Evolutionary conservation across 2,329 filamentous ascomycete genomes (phyloP).

Genomic region (Cladosporium sp.): DNA sequence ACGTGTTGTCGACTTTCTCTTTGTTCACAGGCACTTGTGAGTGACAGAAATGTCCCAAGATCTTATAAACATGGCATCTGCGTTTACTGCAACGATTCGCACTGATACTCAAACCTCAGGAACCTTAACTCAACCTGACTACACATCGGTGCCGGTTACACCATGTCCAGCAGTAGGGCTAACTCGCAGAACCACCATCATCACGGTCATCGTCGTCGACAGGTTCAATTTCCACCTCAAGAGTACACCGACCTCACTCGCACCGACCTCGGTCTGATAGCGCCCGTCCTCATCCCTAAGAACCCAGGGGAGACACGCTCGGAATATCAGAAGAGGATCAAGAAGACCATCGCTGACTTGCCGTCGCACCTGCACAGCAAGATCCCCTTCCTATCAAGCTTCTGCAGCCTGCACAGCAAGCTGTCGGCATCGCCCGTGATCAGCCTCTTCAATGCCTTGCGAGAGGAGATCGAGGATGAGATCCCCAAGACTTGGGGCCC

Average conservation of each 20-base stretch:
- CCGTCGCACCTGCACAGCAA: conserved; percentile 21
- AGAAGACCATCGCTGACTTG: conserved; percentile 17
- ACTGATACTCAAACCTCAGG: no score
- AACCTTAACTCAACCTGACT: no score
- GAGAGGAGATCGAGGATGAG: conserved; percentile 15
- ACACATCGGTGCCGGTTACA: no score
- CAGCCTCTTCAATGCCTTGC: conserved; percentile 18
- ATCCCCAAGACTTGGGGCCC: conserved; percentile 13
- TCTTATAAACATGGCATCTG: no score
- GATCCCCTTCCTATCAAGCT: conserved; percentile 13
- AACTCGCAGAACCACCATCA: no score
- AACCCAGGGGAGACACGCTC: neutral
- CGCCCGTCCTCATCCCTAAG: conserved; percentile 15
- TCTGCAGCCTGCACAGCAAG: conserved; percentile 22
- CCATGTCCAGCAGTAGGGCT: no score
- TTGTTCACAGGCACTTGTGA: neutral
- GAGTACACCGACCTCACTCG: conserved; percentile 20
- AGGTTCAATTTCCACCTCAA: conserved; percentile 15
- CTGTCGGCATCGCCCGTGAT: conserved; percentile 19
- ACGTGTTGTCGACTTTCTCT: neutral
- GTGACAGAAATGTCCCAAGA: neutral
- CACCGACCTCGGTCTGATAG: conserved; percentile 19
- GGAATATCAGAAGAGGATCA: conserved; percentile 14
- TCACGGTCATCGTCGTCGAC: conserved; percentile 3
- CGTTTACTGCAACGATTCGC: no score